Evolutionary conservation across 208 protist genomes (phyloP), one percentile per base, ranked within the genome.

Genomic region (Novymonas esmeraldas): DNA sequence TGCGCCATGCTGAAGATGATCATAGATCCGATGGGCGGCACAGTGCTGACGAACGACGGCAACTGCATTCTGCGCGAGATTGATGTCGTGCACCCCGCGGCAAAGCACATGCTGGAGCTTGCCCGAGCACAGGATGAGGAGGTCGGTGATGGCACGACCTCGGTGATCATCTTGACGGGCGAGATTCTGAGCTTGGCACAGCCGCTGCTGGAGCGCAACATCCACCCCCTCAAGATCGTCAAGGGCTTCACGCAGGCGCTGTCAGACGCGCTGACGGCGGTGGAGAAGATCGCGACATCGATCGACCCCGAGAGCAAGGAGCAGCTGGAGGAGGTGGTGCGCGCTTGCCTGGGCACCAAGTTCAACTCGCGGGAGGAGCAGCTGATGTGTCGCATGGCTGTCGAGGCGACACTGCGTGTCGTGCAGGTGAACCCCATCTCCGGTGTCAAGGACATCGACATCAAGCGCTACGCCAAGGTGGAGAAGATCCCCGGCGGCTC

Each of bases 1-100:
- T 97, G 97, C 50, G 95, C 98, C 38, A 99, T 99, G 99, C 92
- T 99, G 22, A 99, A 99, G 89, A 99, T 99, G 99, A 98, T 99
- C 61, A 85, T 99, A 29, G 98, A 99, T 76, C 98, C 98, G 42
- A 99, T 99, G 98, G 99, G 99, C 33, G 98, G 98, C 46, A 99
- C 99, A 44, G 97, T 99, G 26, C 90, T 99, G 31, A 99, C 99
- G 38, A 99, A 99, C 81, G 99, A 99, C 79, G 99, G 99, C 48
- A 99, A 99, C 84, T 97, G 97, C 50, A 99, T 99, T 78, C 86
- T 99, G 24, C 95, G 98, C 56, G 99, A 99, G 87, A 98, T 99
- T 73, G 99, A 99, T 74, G 99, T 99, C 24, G 93, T 95, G 46
- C 99, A 99, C 77, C 99, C 99, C 14, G 98, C 99, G 14, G 99